These are phyloP conservation scores for Tricholoma bakamatsutake DNA, from an alignment of 768 basidiomycete genomes.

Conservation along the genomic window DNA sequence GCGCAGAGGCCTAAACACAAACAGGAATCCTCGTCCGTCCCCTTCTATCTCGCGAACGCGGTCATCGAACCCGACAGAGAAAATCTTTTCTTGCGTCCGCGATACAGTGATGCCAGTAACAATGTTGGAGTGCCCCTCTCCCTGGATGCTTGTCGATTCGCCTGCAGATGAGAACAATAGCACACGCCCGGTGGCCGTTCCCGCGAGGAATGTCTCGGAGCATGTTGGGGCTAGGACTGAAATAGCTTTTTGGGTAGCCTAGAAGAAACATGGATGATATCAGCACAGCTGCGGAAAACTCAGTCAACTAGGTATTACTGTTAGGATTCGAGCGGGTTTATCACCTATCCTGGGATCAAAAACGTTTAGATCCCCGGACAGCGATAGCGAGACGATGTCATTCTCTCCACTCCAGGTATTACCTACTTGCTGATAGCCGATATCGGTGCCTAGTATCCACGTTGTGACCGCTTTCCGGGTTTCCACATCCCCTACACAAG, in stretches of 20 bases:
- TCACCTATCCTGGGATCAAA: constrained; percentile 69
- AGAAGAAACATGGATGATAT: neutral
- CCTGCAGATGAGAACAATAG: constrained; percentile 51
- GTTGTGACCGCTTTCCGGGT: constrained; percentile 58
- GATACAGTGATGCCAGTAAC: constrained; percentile 56
- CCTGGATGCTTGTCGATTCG: constrained; percentile 43
- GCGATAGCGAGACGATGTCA: constrained; percentile 75
- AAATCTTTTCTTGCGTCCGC: constrained; percentile 43
- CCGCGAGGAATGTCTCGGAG: constrained; percentile 68
- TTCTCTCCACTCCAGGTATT: constrained; percentile 73
- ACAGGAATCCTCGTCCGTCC: constrained; percentile 42
- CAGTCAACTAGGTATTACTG: constrained; percentile 31
- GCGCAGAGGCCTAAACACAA: constrained; percentile 19
- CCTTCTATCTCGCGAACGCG: constrained; percentile 58
- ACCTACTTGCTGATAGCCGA: constrained; percentile 82
- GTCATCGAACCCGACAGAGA: constrained; percentile 81
- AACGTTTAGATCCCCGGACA: constrained; percentile 76
- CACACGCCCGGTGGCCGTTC: constrained; percentile 75
- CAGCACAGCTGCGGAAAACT: neutral
- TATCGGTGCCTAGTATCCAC: constrained; percentile 70
- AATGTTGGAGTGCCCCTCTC: constrained; percentile 65
- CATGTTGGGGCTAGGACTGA: constrained; percentile 48
- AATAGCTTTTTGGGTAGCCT: constrained; percentile 82
- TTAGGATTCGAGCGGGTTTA: constrained; percentile 55
- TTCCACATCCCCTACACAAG: constrained; percentile 69